Evolutionary conservation across 2,329 filamentous ascomycete genomes (phyloP), one percentile per base, ranked within the genome.

Genomic region (Pseudogymnoascus sp.): DNA sequence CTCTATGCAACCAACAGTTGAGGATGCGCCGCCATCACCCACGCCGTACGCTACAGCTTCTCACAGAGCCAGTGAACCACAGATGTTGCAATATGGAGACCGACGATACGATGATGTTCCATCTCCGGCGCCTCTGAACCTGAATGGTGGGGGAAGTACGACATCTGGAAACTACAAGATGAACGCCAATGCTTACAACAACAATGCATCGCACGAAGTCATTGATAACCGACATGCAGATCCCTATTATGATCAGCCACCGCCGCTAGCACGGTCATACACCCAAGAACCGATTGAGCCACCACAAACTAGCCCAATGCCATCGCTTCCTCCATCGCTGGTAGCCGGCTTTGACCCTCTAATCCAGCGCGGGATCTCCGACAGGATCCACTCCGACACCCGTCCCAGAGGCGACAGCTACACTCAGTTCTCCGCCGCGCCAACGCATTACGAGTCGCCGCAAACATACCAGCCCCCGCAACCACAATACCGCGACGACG

Each of bases 331-430:
- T 4, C 72, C 82, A 1, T 83, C 84, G 3, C 75, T 88, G 21
- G 80, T 87, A 6, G 82, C 84, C n/a, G 84, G 84, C 3, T 77
- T 85, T 25, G 84, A 87, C 65, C 82, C 82, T 3, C 72, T 71
- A 16, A 74, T 85, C 37, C 79, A 82, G 0, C 79, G 81, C 62
- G 83, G 87, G 67, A 76, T 85, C n/a, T 76, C 81, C 1, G 81
- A 84, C 2, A 78, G 81, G n/a, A 79, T 83, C 59, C 79, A 84
- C 53, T 78, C 84, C 56, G 84, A 85, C 21, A 79, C 80, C 62
- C 78, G 77, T 5, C 42, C 42, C 11, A 12, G 42, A 23, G 42
- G 21, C 77, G 78, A 61, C 79, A 84, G 66, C 76, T 77, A 56
- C 75, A 78, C 69, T 70, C 74, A 44, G 40, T 44, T 44, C 40